These are phyloP conservation scores for Echites panduratus DNA, from an alignment of 257 asterid genomes.

Conservation along the genomic window DNA sequence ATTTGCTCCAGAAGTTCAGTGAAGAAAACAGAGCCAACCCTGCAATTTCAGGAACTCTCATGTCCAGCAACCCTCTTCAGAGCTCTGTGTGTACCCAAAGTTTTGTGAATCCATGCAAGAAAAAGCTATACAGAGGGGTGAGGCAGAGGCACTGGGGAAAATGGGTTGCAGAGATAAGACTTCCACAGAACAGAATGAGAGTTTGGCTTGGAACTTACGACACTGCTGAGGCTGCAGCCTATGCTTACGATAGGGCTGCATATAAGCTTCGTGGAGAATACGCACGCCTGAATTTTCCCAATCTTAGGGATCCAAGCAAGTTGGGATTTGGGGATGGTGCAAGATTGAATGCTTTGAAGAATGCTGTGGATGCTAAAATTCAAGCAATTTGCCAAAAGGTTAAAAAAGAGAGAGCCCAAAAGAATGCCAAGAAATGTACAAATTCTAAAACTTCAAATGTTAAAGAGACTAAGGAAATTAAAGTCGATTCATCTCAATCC, in stretches of 20 bases:
- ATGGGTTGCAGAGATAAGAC: conserved; percentile 95
- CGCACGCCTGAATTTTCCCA: conserved; percentile 80
- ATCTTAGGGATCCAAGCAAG: conserved; percentile 49
- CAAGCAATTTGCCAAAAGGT: conserved; percentile 77
- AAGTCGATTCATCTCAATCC: conserved; percentile 26
- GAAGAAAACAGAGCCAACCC: conserved; percentile 27
- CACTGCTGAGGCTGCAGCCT: conserved; percentile 91
- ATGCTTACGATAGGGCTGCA: conserved; percentile 90
- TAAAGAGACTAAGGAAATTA: conserved; percentile 17
- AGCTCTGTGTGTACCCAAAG: conserved; percentile 24
- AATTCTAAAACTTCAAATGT: neutral
- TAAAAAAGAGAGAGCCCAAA: conserved; percentile 41
- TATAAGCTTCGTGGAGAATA: conserved; percentile 94
- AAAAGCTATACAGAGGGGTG: conserved; percentile 87
- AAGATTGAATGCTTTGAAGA: conserved; percentile 48
- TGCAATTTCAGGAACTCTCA: conserved; percentile 6
- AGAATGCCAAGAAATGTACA: conserved; percentile 21
- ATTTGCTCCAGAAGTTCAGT: conserved; percentile 48
- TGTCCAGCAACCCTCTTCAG: conserved; percentile 16
- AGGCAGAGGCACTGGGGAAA: conserved; percentile 99
- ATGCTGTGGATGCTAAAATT: conserved; percentile 82
- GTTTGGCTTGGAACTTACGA: conserved; percentile 98
- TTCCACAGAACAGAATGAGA: conserved; percentile 84
- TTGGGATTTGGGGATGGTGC: conserved; percentile 54
- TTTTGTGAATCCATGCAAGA: conserved; percentile 46